These are phyloP conservation scores for Ceratocystis ficicola DNA, from an alignment of 2,329 filamentous ascomycete species.

Conservation along the genomic window DNA sequence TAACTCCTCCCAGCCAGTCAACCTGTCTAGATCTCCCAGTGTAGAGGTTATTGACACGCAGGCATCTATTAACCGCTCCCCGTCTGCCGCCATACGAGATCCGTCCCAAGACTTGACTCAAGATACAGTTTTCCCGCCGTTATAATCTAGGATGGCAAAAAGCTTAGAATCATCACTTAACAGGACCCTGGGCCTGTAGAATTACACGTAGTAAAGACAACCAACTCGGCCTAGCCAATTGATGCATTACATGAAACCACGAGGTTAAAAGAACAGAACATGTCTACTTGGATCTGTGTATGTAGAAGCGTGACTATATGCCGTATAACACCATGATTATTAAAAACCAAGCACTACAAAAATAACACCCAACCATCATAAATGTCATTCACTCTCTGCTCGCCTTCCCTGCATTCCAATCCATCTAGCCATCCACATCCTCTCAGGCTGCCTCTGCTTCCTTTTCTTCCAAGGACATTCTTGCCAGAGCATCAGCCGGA, in stretches of 20 bases:
- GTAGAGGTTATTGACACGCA: neutral
- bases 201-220: neutral
- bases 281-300: too few relatives aligned
- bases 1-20: neutral
- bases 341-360: neutral
- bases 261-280: too few relatives aligned
- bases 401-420: too few relatives aligned
- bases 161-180: constrained; percentile 12
- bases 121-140: neutral
- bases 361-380: neutral
- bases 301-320: neutral
- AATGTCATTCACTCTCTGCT: neutral
- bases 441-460: constrained; percentile 11
- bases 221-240: neutral
- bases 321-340: neutral
- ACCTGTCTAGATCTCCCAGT: neutral
- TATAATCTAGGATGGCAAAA: neutral
- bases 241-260: neutral
- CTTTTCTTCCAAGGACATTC: constrained; percentile 31
- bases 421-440: too few relatives aligned
- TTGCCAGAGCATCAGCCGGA: constrained; percentile 27
- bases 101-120: neutral
- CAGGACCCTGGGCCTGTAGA: neutral
- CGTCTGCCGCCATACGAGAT: neutral
- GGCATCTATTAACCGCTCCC: neutral